phyloP scores from a whole-genome alignment of 2,329 filamentous ascomycete species.

The Zasmidium cellare region DNA sequence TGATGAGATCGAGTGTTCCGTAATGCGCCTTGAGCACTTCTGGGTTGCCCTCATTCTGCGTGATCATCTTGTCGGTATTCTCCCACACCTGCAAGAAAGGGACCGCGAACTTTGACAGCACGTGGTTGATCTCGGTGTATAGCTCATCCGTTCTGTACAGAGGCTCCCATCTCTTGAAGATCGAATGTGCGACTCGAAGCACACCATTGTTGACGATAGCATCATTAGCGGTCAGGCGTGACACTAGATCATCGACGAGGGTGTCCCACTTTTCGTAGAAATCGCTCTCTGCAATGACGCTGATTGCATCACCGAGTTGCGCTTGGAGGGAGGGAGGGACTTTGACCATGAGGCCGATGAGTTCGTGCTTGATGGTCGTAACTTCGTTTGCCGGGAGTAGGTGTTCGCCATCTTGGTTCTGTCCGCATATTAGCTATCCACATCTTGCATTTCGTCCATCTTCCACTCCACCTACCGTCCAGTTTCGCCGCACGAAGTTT shows the following conservation, averaged over 20 bases:
- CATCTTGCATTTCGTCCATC: no score
- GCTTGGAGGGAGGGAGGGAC: constrained; percentile 85
- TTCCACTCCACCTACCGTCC: constrained; percentile 53
- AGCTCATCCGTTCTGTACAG: constrained; percentile 90
- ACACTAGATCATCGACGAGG: constrained; percentile 89
- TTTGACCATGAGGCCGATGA: constrained; percentile 94
- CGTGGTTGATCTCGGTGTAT: constrained; percentile 95
- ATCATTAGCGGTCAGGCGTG: constrained; percentile 78
- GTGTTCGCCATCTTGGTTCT: constrained; percentile 88
- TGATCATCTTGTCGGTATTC: constrained; percentile 69
- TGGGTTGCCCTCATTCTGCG: constrained; percentile 74
- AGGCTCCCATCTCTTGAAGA: constrained; percentile 94
- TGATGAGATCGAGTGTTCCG: constrained; percentile 79
- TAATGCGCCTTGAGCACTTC: constrained; percentile 74
- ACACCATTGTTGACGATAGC: constrained; percentile 88
- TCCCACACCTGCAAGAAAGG: constrained; percentile 81
- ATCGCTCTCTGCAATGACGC: constrained; percentile 95
- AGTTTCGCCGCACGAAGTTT: constrained; percentile 94
- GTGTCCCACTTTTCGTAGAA: constrained; percentile 97
- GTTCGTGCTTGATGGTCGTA: constrained; percentile 84
- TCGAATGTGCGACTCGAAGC: constrained; percentile 94
- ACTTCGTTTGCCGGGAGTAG: constrained; percentile 84
- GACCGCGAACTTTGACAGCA: constrained; percentile 77
- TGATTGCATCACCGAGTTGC: constrained; percentile 94
- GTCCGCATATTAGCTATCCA: no score